Percentiles rank a stretch among this genome's conserved stretches.
These are phyloP conservation scores for Mytilinidion resinicola DNA, from an alignment of 495 filamentous ascomycete genomes.

Conservation along the genomic window DNA sequence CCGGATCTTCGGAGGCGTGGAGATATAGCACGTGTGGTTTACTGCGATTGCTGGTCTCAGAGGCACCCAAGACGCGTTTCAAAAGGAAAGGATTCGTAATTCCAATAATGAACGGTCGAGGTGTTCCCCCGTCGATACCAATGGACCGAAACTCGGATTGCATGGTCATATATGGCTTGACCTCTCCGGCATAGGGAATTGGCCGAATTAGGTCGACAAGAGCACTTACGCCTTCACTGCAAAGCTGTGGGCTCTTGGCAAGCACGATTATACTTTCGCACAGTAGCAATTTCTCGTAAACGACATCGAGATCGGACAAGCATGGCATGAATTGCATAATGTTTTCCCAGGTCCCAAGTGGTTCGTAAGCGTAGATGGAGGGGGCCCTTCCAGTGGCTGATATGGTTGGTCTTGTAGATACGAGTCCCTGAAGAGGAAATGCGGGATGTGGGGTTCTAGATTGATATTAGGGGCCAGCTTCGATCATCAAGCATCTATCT, in stretches of 20 bases:
- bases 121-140: conserved; percentile 25
- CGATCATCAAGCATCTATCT: background rate
- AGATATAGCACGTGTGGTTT: conserved; percentile 29
- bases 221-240: conserved; percentile 29
- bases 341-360: conserved; percentile 29
- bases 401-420: conserved; percentile 11
- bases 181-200: conserved; percentile 31
- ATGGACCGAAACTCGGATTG: conserved; percentile 32
- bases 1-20: conserved; percentile 16
- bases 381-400: conserved; percentile 8
- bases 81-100: conserved; percentile 35
- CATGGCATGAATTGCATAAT: conserved; percentile 29
- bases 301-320: conserved; percentile 29
- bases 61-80: conserved; percentile 20
- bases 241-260: conserved; percentile 32
- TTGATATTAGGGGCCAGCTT: background rate
- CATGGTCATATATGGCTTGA: conserved; percentile 34
- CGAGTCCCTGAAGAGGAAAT: conserved; percentile 33
- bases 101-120: conserved; percentile 28
- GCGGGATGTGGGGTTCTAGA: conserved; percentile 27
- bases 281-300: conserved; percentile 34
- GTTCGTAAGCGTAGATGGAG: conserved; percentile 31
- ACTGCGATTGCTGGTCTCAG: conserved; percentile 13
- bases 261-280: conserved; percentile 32
- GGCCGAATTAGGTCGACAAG: conserved; percentile 33